phyloP scores from a whole-genome alignment of 1,284 basidiomycete species.

The Xerocomus minutiporus region DNA sequence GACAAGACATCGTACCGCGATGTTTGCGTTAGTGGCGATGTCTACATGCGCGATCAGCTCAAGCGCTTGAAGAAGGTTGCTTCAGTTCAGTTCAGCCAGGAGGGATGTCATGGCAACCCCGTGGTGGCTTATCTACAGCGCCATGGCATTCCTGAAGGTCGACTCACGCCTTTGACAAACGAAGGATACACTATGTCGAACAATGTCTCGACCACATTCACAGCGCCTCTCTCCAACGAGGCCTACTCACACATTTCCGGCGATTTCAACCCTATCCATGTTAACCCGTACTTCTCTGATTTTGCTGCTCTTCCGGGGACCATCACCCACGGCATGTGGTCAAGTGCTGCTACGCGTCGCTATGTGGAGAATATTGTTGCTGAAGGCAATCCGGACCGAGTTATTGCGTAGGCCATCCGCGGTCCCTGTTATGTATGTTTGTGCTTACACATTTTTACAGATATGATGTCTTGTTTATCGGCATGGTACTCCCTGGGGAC shows the following conservation, averaged over 20 bases:
- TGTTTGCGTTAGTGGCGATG: constrained; percentile 79
- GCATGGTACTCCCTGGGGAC: constrained; percentile 96
- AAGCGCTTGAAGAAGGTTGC: constrained; percentile 87
- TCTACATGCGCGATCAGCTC: constrained; percentile 82
- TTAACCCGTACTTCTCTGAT: constrained; percentile 97
- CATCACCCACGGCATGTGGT: constrained; percentile 98
- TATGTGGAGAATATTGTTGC: constrained; percentile 94
- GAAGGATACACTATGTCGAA: constrained; percentile 82
- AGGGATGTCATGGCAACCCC: constrained; percentile 89
- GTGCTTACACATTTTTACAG: constrained; percentile 37
- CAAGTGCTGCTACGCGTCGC: constrained; percentile 89
- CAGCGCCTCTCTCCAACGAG: constrained; percentile 84
- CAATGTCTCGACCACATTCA: constrained; percentile 58
- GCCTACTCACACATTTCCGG: constrained; percentile 95
- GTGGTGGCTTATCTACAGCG: constrained; percentile 92
- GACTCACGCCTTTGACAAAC: constrained; percentile 73
- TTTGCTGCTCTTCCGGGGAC: constrained; percentile 92
- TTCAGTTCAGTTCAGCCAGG: constrained; percentile 81
- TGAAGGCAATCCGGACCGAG: constrained; percentile 87
- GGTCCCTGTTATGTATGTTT: constrained; percentile 1
- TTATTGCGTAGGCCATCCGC: constrained; percentile 62
- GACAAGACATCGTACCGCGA: constrained; percentile 84
- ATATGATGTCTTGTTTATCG: constrained; percentile 90
- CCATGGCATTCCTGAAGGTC: constrained; percentile 76
- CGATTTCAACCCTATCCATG: constrained; percentile 97